phyloP scores from a whole-genome alignment of 2,329 filamentous ascomycete species.

The Fusarium sacchari region DNA sequence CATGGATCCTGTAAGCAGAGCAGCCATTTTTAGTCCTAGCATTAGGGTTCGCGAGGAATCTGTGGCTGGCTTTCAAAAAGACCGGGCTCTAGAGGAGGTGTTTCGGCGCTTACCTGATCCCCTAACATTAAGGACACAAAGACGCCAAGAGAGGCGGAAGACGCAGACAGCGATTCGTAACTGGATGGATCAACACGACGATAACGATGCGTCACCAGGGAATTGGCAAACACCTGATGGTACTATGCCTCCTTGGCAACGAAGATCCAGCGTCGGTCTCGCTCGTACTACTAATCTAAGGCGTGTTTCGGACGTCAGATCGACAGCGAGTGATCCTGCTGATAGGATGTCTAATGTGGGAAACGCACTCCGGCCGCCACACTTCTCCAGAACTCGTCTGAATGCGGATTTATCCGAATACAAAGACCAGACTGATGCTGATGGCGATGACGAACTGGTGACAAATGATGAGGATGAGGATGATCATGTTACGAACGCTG shows the following conservation, averaged over 20 bases:
- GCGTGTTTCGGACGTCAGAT: conserved; percentile 66
- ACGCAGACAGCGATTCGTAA: conserved; percentile 84
- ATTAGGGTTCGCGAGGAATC: conserved; percentile 83
- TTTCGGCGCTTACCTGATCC: conserved; percentile 79
- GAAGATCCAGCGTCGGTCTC: conserved; percentile 63
- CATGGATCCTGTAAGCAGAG: conserved; percentile 63
- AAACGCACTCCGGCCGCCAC: conserved; percentile 43
- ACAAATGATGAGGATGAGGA: conserved; percentile 80
- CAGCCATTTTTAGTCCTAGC: conserved; percentile 78
- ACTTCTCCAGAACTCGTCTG: conserved; percentile 54
- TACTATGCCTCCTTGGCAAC: conserved; percentile 58
- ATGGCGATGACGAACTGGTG: conserved; percentile 89
- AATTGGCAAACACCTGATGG: conserved; percentile 63
- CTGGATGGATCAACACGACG: conserved; percentile 85
- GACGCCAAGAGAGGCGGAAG: conserved; percentile 73
- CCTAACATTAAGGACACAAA: conserved; percentile 67
- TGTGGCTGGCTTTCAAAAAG: conserved; percentile 87
- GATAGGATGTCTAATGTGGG: conserved; percentile 67
- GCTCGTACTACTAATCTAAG: conserved; percentile 60
- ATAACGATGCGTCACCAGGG: conserved; percentile 55
- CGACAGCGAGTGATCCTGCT: conserved; percentile 71
- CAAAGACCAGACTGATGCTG: conserved; percentile 78
- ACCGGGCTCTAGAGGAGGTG: conserved; percentile 89
- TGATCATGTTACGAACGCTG: conserved; percentile 59
- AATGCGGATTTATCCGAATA: conserved; percentile 50